A percentile compares a stretch with the other conserved stretches of the same genome.
phyloP scores from a whole-genome alignment of 331 rosid genomes.

The Malus hybrid region DNA sequence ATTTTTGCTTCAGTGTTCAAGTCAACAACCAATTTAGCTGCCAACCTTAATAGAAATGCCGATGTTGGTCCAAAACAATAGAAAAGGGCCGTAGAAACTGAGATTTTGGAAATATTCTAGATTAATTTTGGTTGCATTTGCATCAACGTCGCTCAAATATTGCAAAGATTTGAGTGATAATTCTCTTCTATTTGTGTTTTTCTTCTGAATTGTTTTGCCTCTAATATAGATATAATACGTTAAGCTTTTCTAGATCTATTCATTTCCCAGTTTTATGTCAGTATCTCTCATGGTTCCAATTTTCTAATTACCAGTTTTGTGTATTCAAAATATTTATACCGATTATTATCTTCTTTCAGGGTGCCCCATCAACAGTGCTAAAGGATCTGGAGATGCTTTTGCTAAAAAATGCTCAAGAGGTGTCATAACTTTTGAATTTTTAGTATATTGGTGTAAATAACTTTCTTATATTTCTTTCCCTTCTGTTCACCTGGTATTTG shows the following conservation, averaged over 20 bases:
- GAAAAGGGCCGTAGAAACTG: background rate
- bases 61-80: background rate
- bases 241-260: background rate
- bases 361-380: slow-evolving; percentile 55
- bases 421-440: slow-evolving; percentile 20
- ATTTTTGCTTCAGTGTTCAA: too few relatives aligned
- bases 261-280: slow-evolving; percentile 9
- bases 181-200: background rate
- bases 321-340: slow-evolving; percentile 6
- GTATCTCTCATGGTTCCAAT: background rate
- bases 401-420: slow-evolving; percentile 68
- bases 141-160: background rate
- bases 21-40: too few relatives aligned
- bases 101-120: background rate
- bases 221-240: background rate
- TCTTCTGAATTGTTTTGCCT: background rate
- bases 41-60: background rate
- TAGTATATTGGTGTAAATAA: background rate
- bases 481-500: background rate
- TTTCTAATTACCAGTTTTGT: background rate
- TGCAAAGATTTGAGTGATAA: background rate
- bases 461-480: slow-evolving; percentile 1
- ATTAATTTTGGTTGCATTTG: background rate
- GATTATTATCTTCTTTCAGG: slow-evolving; percentile 42
- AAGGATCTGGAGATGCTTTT: slow-evolving; percentile 75